Percentiles rank a stretch among this genome's conserved stretches.
Evolutionary conservation across 306 rosid species (phyloP).

Genomic region (Canavalia gladiata): DNA sequence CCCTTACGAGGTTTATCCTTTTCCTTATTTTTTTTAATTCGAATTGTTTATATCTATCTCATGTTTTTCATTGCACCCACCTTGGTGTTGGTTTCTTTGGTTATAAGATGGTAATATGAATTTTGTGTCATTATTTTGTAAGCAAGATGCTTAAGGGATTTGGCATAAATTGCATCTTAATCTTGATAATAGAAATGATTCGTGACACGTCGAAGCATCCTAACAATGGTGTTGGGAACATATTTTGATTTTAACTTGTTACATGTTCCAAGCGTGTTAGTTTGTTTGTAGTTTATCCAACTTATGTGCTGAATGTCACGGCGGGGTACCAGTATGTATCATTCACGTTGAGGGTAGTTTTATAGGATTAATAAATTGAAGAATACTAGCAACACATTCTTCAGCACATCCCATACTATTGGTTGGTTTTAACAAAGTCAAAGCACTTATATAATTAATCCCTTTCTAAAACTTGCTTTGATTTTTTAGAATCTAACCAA

Average conservation of each 20-base stretch:
- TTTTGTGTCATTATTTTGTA: not conserved
- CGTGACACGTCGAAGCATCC: not conserved
- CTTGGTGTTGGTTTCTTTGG: not conserved
- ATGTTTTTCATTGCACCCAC: not conserved
- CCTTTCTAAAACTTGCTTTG: no score
- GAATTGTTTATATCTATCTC: not conserved
- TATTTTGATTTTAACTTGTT: conserved; percentile 1
- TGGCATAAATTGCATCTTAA: not conserved
- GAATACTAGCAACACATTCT: no score
- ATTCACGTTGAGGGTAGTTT: no score
- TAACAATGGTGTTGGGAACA: not conserved
- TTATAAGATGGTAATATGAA: not conserved
- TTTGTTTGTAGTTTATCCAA: not conserved
- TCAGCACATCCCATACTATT: no score
- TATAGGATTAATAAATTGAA: not conserved
- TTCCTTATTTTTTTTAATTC: not conserved
- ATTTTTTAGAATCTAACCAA: no score
- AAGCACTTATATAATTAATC: no score
- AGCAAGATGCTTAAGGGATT: not conserved
- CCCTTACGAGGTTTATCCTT: conserved; percentile 75
- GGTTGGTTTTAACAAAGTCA: no score
- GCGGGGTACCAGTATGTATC: not conserved
- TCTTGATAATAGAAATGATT: not conserved
- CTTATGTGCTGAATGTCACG: not conserved
- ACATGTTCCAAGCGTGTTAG: not conserved